phyloP scores from a whole-genome alignment of 257 asterid genomes.

The Primulina huaijiensis region DNA sequence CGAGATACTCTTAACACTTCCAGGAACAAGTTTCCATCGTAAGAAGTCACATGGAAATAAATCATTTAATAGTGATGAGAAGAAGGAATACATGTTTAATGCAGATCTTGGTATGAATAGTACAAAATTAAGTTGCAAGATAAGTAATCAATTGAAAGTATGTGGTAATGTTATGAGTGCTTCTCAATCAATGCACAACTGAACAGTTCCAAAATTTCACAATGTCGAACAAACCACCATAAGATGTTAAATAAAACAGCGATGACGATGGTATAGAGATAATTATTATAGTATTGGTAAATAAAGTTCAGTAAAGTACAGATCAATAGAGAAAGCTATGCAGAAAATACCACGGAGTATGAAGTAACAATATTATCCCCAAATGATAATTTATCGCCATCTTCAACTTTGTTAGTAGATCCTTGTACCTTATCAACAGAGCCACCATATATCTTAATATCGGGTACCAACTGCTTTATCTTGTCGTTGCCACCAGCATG shows the following conservation, averaged over 20 bases:
- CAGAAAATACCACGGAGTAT: conserved; percentile 69
- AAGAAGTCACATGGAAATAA: background rate
- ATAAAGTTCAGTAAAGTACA: background rate
- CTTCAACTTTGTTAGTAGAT: conserved; percentile 73
- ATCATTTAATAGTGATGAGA: background rate
- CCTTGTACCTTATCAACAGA: conserved; percentile 78
- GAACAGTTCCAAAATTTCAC: background rate
- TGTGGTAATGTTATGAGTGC: background rate
- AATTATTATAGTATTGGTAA: background rate
- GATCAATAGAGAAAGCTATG: conserved; percentile 3
- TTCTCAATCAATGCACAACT: background rate
- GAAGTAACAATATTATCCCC: conserved; percentile 72
- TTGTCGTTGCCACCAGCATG: conserved; percentile 98
- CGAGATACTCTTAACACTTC: conserved; percentile 8
- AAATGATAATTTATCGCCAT: conserved; percentile 73
- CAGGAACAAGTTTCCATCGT: background rate
- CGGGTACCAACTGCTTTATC: conserved; percentile 75
- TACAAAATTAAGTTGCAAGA: no score
- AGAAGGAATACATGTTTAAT: background rate
- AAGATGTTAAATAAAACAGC: background rate
- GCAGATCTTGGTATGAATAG: background rate
- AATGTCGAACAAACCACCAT: background rate
- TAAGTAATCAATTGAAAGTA: background rate
- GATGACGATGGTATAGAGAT: background rate
- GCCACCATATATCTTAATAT: conserved; percentile 75